Percentiles rank a stretch among this genome's conserved stretches.
phyloP scores from a whole-genome alignment of 768 basidiomycete genomes.

The Antrodiella citrinella region DNA sequence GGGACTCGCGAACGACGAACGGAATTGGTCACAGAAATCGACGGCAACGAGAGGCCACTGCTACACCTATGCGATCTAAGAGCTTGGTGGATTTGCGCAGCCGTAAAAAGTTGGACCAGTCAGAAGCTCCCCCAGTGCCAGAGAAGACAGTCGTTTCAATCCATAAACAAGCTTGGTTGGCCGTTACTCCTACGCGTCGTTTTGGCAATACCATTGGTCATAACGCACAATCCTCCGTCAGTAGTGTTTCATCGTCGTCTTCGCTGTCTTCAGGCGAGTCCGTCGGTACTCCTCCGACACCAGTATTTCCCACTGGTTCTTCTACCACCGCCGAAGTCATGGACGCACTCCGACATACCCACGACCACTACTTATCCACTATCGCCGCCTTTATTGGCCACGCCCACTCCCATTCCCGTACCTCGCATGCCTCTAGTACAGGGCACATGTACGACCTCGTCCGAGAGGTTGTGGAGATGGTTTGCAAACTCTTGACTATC shows the following conservation, averaged over 20 bases:
- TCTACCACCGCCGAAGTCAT: conserved; percentile 61
- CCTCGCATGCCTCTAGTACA: conserved; percentile 87
- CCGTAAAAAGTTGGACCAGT: conserved; percentile 23
- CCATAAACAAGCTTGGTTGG: not conserved
- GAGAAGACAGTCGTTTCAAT: conserved; percentile 1
- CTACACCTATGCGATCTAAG: conserved; percentile 32
- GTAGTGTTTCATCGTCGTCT: conserved; percentile 58
- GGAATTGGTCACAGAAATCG: conserved; percentile 11
- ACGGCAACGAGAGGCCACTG: conserved; percentile 5
- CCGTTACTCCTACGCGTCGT: not conserved
- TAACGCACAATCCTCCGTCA: conserved; percentile 38
- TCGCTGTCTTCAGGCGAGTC: conserved; percentile 64
- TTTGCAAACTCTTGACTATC: conserved; percentile 83
- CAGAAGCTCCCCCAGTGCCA: conserved; percentile 29
- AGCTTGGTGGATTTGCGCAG: conserved; percentile 46
- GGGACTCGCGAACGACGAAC: conserved; percentile 8
- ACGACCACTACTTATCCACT: conserved; percentile 86
- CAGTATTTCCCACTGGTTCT: conserved; percentile 64
- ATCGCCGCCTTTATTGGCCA: conserved; percentile 98
- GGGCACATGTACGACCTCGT: conserved; percentile 93
- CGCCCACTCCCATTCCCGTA: conserved; percentile 85
- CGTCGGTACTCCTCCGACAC: conserved; percentile 33
- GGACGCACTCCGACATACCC: conserved; percentile 72
- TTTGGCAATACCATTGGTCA: conserved; percentile 4
- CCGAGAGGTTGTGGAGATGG: conserved; percentile 90